Percentiles rank a stretch among this genome's conserved stretches.
Evolutionary conservation across 148 eudicot genomes (phyloP).

Genomic region (Persicaria tinctoria): DNA sequence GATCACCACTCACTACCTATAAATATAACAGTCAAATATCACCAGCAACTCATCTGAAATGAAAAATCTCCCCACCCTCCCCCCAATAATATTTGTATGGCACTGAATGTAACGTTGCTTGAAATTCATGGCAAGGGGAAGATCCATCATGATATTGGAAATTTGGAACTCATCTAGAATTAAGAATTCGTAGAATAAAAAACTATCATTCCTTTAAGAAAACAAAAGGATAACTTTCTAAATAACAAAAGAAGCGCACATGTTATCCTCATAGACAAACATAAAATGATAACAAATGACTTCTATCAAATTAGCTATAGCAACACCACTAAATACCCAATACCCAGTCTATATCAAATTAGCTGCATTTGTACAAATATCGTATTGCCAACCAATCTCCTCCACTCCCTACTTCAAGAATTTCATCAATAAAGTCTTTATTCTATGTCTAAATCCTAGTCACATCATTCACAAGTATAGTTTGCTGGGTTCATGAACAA

Average conservation of each 20-base stretch:
- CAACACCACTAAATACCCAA: background rate
- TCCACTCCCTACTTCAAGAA: background rate
- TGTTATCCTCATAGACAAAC: background rate
- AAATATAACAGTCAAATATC: slow-evolving; percentile 8
- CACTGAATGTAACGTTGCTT: background rate
- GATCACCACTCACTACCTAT: slow-evolving; percentile 97
- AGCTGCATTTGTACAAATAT: background rate
- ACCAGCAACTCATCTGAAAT: background rate
- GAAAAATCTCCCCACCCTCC: slow-evolving; percentile 1
- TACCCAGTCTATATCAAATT: too few relatives aligned
- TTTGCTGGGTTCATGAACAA: background rate
- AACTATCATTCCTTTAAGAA: background rate
- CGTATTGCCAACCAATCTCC: background rate
- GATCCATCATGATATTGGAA: background rate
- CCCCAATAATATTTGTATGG: background rate
- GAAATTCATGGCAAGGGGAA: background rate
- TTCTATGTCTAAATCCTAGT: background rate
- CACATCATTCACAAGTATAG: background rate
- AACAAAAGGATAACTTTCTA: background rate
- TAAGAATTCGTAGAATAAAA: background rate
- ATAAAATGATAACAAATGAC: background rate
- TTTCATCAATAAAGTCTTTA: background rate
- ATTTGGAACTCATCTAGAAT: background rate
- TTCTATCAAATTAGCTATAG: background rate
- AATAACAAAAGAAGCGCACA: background rate